Base-by-base conservation (phyloP, 2,329 filamentous ascomycete species). In the Diaporthe sp. region DNA sequence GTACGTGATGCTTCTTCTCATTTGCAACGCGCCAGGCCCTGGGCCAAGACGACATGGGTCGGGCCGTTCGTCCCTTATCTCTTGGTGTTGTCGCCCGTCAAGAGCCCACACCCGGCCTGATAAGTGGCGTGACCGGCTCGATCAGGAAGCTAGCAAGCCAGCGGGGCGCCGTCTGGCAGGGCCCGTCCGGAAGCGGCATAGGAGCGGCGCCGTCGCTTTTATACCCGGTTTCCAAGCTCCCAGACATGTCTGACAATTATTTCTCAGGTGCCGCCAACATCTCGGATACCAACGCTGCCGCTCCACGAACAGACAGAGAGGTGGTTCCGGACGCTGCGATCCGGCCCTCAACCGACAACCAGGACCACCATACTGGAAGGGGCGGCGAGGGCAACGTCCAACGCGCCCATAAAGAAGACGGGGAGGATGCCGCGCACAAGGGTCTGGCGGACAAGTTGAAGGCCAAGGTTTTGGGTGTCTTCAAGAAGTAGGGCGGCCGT, bases 311-410 rank as follows among this genome's bases (percentile, higher is more conserved):
- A 37, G 90, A 92, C 83, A 81, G 84, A 76, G 89, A 91, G 68
- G 75, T 89, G 55, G 80, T 92, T 25, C 89, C 91, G 58, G 87
- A 89, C 65, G 85, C 81, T 25, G 90, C 90, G 31, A 81, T 86
- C 69, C 88, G 89, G 37, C 84, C 86, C 39, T 87, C 85, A 79
- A 82, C 84, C 67, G 87, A 90, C 22, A 83, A 85, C 71, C 81
- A 83, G 75, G 88, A 90, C 80, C 89, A 86, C 82, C 90, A 92
- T 84, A 88, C 87, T 55, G 91, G 91, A 74, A 90, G 90, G 44
- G 90, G 90, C 79, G 90, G 90, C 75, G 89, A 88, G 13, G 90
- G 90, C 70, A 92, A 92, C 81, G 88, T 88, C 81, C 85, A 88
- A 78, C 78, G 84, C 61, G 81, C 80, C 15, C 79, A 62, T 39